A percentile compares a stretch with the other conserved stretches of the same genome.
Evolutionary conservation across 495 filamentous ascomycete genomes (phyloP).

Genomic region (Aspergillus campestris): DNA sequence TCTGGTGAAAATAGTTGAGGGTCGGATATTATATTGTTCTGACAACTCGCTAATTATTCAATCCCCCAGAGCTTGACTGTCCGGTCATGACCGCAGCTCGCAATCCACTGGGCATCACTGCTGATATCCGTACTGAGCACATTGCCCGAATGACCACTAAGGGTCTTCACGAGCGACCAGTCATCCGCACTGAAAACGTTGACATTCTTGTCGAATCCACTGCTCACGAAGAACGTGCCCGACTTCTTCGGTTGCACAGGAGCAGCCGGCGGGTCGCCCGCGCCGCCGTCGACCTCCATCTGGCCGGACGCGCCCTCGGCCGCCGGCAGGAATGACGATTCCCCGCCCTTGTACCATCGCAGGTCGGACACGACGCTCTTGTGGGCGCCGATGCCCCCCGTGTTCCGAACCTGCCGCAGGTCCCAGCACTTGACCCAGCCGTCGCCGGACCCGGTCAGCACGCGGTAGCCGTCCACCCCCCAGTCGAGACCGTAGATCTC

Average conservation of each 20-base stretch:
- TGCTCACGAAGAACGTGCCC: conserved; percentile 82
- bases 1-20: no score
- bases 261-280: conserved; percentile 10
- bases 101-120: conserved; percentile 81
- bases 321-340: conserved; percentile 52
- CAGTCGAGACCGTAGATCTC: conserved; percentile 91
- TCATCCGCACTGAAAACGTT: conserved; percentile 95
- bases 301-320: conserved; percentile 51
- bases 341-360: conserved; percentile 83
- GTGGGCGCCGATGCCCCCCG: conserved; percentile 83
- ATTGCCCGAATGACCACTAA: conserved; percentile 86
- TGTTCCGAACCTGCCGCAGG: conserved; percentile 73
- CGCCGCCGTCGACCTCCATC: conserved; percentile 46
- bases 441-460: conserved; percentile 84
- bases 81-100: conserved; percentile 83
- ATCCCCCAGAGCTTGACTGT: conserved; percentile 95
- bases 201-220: conserved; percentile 92
- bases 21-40: not conserved
- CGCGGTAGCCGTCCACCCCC: conserved; percentile 80
- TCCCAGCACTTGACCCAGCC: conserved; percentile 99
- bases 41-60: conserved; percentile 46
- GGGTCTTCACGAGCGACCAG: conserved; percentile 79
- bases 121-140: conserved; percentile 85
- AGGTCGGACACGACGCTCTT: conserved; percentile 86
- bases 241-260: conserved; percentile 49